Evolutionary conservation across 805 yeast species (phyloP).

Genomic region (Millerozyma acaciae): DNA sequence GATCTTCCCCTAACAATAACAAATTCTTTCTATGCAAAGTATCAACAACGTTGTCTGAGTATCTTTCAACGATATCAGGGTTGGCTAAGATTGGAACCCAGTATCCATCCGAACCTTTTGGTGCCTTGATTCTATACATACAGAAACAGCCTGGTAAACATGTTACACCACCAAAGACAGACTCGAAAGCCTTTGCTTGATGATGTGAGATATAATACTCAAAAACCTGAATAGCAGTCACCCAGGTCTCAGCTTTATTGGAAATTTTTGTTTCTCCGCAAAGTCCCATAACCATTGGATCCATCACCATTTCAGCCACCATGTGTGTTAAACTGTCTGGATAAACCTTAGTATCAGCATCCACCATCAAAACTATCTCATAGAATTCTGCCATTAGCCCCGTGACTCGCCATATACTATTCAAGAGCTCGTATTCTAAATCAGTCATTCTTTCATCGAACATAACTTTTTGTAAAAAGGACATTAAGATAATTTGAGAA

Average conservation of each 20-base stretch:
- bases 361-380: slow-evolving; percentile 86
- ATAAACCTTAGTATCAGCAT: slow-evolving; percentile 86
- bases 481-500: slow-evolving; percentile 87
- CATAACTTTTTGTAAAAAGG: slow-evolving; percentile 80
- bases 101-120: slow-evolving; percentile 62
- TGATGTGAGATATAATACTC: slow-evolving; percentile 93
- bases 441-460: slow-evolving; percentile 94
- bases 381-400: slow-evolving; percentile 82
- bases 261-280: slow-evolving; percentile 95
- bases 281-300: slow-evolving; percentile 83
- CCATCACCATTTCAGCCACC: slow-evolving; percentile 84
- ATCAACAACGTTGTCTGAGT: slow-evolving; percentile 79
- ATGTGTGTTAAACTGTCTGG: slow-evolving; percentile 88
- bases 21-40: slow-evolving; percentile 85
- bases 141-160: slow-evolving; percentile 95
- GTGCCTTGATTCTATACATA: slow-evolving; percentile 86
- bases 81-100: slow-evolving; percentile 95
- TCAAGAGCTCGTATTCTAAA: slow-evolving; percentile 74
- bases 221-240: slow-evolving; percentile 88
- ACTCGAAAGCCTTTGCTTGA: slow-evolving; percentile 90
- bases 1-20: slow-evolving; percentile 84
- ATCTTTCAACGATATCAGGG: slow-evolving; percentile 90
- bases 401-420: slow-evolving; percentile 74
- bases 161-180: slow-evolving; percentile 92
- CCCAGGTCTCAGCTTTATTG: slow-evolving; percentile 81